A percentile compares a stretch with the other conserved stretches of the same genome.
These are phyloP conservation scores for Mycena leptocephala DNA, from an alignment of 768 basidiomycete species.

Conservation along the genomic window DNA sequence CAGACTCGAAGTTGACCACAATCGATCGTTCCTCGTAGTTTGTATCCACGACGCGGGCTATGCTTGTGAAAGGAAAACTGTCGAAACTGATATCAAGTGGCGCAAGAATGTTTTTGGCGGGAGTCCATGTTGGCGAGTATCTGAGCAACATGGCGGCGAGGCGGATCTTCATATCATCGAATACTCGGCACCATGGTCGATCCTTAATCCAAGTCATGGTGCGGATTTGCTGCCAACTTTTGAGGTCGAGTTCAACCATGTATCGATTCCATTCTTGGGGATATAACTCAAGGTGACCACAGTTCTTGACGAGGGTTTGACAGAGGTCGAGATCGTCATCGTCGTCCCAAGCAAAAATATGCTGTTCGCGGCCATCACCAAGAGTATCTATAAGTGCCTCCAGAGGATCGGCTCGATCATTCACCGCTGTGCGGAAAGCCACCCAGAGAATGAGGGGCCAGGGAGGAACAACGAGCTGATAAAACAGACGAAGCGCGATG, in stretches of 20 bases:
- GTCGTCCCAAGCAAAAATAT: too few species aligned
- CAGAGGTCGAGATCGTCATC: background rate
- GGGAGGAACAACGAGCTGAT: constrained; percentile 5
- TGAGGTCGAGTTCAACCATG: background rate
- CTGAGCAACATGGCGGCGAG: background rate
- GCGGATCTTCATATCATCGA: background rate
- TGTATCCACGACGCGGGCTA: background rate
- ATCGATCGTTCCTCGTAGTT: background rate
- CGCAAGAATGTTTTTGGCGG: background rate
- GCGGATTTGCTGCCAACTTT: background rate
- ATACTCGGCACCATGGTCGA: background rate
- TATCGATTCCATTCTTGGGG: background rate
- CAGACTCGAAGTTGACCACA: background rate
- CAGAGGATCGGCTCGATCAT: background rate
- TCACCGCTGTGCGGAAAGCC: background rate
- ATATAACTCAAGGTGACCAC: background rate
- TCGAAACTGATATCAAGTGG: background rate
- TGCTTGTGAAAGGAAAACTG: background rate
- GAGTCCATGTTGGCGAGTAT: background rate
- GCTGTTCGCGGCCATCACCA: too few species aligned
- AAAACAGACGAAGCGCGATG: background rate
- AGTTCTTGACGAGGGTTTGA: background rate
- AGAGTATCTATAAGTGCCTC: constrained; percentile 7
- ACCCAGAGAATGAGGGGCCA: constrained; percentile 27
- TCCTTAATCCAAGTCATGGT: background rate